A percentile compares a stretch with the other conserved stretches of the same genome.
phyloP scores from a whole-genome alignment of 108 stramenopile genomes.

The Skeletonema marinoi region DNA sequence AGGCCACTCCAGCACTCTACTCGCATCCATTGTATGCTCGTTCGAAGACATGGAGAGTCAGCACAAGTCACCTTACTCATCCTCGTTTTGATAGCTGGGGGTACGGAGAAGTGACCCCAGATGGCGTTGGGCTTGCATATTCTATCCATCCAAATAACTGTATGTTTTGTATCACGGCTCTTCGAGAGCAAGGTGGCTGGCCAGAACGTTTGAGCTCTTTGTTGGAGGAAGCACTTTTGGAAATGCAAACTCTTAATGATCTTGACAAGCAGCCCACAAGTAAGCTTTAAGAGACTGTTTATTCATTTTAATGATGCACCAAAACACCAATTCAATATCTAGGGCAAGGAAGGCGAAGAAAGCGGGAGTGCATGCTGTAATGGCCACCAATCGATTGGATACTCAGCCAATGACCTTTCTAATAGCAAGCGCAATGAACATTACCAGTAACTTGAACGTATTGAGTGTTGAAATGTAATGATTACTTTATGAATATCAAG shows the following conservation, averaged over 20 bases:
- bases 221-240: constrained; percentile 81
- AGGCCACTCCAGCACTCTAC: constrained; percentile 67
- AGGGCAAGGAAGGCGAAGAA: no score
- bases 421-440: no score
- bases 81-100: constrained; percentile 90
- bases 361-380: no score
- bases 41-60: constrained; percentile 88
- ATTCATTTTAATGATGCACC: no score
- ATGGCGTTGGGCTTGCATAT: constrained; percentile 90
- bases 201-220: constrained; percentile 63
- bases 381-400: no score
- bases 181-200: constrained; percentile 63
- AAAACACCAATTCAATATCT: no score
- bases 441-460: no score
- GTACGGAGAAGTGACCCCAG: constrained; percentile 90
- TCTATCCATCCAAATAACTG: constrained; percentile 75
- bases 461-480: no score
- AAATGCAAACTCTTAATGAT: constrained; percentile 79
- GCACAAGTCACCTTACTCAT: constrained; percentile 90
- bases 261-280: constrained; percentile 50
- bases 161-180: constrained; percentile 81
- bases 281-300: constrained; percentile 56
- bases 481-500: no score
- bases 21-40: constrained; percentile 73
- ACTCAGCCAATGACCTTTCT: no score